Evolutionary conservation across 169 alveolate species (phyloP), one percentile per base, ranked within the genome.

Genomic region (Eimeria acervulina): DNA sequence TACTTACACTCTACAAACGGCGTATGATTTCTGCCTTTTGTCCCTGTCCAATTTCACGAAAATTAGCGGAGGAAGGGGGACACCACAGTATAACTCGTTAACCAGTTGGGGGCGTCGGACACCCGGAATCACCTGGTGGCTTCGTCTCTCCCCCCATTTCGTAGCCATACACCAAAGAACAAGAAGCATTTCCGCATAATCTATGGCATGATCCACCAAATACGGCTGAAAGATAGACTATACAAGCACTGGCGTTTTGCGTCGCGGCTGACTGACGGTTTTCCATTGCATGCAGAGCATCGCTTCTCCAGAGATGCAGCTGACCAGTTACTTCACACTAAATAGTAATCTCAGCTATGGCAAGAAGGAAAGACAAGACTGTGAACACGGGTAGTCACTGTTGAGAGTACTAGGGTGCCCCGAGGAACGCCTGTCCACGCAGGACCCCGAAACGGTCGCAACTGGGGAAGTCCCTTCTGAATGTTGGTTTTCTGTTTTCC

Each of bases 281-380:
- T 72, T 17, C 5, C 52, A 72, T 3, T 72, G 31, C 5, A 13
- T 72, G 83, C 15, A 31, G 31, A 72, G 51, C 83, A 15, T 17
- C 31, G 17, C 47, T 36, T 17, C 2, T 36, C 31, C 83, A 3
- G 31, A 36, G 3, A 31, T 72, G 31, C 28, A 19, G 8, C 40
- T 72, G 28, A 33, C 15, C 51, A 72, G 52, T 19, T 15, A 12
- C 36, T 4, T 15, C 2, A 72, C 8, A 13, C 28, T 19, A 36
- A 72, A 19, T 1, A 72, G 10, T 36, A 72, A 72, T 15, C 7
- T 19, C 1, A 36, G 28, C 1, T 72, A 31, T 3, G 31, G 31
- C 33, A 51, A 72, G 4, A 36, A 72, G 52, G n/a, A 72, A 72
- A 72, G 52, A 72, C 83, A 72, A 72, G 47, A 51, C 83, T 6